Base-by-base conservation (phyloP, 2,329 filamentous ascomycete species). In the Penicillium glabrum region DNA sequence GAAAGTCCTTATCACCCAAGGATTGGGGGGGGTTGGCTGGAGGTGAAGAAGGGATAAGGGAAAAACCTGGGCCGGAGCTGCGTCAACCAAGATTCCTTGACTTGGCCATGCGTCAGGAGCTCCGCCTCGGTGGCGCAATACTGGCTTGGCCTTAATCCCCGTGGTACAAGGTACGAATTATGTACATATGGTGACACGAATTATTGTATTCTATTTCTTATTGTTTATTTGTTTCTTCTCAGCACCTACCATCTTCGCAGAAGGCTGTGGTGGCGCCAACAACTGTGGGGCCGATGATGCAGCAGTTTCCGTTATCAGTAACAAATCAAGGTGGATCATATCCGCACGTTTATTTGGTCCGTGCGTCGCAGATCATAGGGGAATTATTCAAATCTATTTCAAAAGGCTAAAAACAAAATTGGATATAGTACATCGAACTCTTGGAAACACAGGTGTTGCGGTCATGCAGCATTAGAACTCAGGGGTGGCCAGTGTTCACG, bases 381-480 rank as follows among this genome's bases (percentile, higher is more conserved):
- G 5, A 21, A 41, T 39, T 39, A 39, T 9, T n/a, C 35, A n/a
- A 37, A n/a, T n/a, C n/a, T 39, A 39, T 29, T 27, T 46, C 16
- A n/a, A 16, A 13, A 52, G 8, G 13, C 16, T 13, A 37, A 44
- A 16, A 44, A 51, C 41, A 50, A 47, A 53, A 49, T 59, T 49
- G 57, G 33, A 50, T 59, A 59, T 57, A 53, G 50, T 57, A 59
- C 57, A 59, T 44, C 37, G 21, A 29, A 54, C 14, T 23, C 45
- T n/a, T 23, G 24, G 23, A 5, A 49, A 21, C 46, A 49, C 35
- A 33, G 33, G 26, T 33, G 21, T 26, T 31, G 19, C 26, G 13
- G 19, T 16, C 23, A 7, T 35, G 46, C 26, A 27, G 14, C 11
- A 26, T 9, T 26, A 39, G 1, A 39, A 39, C n/a, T 1, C 35